Evolutionary conservation across 2,329 filamentous ascomycete species (phyloP), one percentile per base, ranked within the genome.

Genomic region (Trichocomaceae sp.): DNA sequence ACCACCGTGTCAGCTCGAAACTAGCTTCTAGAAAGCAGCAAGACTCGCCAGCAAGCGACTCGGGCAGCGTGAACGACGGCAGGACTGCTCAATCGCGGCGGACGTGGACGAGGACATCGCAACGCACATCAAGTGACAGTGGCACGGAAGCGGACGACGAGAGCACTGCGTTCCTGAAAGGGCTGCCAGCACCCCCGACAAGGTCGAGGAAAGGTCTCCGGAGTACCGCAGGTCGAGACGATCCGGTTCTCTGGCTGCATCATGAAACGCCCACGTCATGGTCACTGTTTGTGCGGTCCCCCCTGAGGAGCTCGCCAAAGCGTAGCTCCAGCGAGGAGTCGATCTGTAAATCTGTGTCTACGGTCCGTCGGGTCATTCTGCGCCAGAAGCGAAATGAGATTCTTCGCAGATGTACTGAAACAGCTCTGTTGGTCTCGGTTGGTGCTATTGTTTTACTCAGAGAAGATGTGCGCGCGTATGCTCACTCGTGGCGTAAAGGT

Each of bases 111-210:
- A 78, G 76, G 59, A 79, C 81, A 50, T 49, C 52, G 33, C 82
- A 81, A 4, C 77, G 79, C 1, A 79, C 83, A 1, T 82, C 82
- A 10, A 96, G 89, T 69, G 91, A 96, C 62, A 96, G 90, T 68
- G 92, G 92, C 22, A 95, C 91, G 17, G 92, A 97, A 68, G 92
- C 92, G 39, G 92, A 96, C 64, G 92, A 97, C 73, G 92, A 97
- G 70, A 87, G 91, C 59, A 78, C 77, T 44, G 69, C 74, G 5
- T 85, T 92, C 62, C 77, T 96, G 55, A 93, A 87, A 68, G 87
- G 90, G 0, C 75, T 96, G 20, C 91, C 92, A 1, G 88, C 91
- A 2, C 88, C 91, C 2, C 85, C 80, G n/a, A 62, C 79, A 8
- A 81, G 83, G 58, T 42, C 83, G 31, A 85, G 87, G 66, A 96